Evolutionary conservation across 345 rosid genomes (phyloP), one percentile per base, ranked within the genome.

Genomic region (Bruguiera sexangula): DNA sequence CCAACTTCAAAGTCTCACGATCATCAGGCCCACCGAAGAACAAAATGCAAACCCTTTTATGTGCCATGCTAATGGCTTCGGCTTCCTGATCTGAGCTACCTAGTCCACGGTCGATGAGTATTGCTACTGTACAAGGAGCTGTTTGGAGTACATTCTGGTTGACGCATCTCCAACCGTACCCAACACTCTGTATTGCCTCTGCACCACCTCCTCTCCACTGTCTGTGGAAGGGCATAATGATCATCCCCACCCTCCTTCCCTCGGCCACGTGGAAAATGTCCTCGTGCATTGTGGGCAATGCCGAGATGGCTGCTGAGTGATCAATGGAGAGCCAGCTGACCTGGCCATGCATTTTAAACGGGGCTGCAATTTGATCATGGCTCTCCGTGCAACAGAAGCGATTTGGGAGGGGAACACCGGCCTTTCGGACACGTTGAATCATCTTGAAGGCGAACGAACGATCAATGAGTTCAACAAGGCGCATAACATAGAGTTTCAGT

Each of bases 231-330:
- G 81, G 84, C 30, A 85, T 27, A n/a, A 85, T 39, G 46, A 85
- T 82, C 78, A 85, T 53, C 0, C 59, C 64, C 18, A 77, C 84
- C 64, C 80, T 43, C 65, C 75, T 81, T 3, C 52, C 51, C 48
- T 78, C 73, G 0, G 86, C 84, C 10, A 80, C 69, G 6, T 76
- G 78, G 68, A 74, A 78, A 15, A 85, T 76, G 39, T 82, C 85
- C 71, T 80, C 86, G 6, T 82, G 83, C 83, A 79, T 85, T 0
- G 77, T 67, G 0, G 82, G 39, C 64, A 85, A 36, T 0, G 72
- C 43, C 0, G 84, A 82, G 53, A 82, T 66, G 13, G 82, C 79
- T 0, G 82, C 80, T 0, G 71, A 60, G 48, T 54, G 58, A 24
- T 54, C 76, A 15, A 79, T 48, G 19, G 36, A 22, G 32, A 82